These are phyloP conservation scores for Tulasnella sp. DNA, from an alignment of 768 basidiomycete species.

Conservation along the genomic window DNA sequence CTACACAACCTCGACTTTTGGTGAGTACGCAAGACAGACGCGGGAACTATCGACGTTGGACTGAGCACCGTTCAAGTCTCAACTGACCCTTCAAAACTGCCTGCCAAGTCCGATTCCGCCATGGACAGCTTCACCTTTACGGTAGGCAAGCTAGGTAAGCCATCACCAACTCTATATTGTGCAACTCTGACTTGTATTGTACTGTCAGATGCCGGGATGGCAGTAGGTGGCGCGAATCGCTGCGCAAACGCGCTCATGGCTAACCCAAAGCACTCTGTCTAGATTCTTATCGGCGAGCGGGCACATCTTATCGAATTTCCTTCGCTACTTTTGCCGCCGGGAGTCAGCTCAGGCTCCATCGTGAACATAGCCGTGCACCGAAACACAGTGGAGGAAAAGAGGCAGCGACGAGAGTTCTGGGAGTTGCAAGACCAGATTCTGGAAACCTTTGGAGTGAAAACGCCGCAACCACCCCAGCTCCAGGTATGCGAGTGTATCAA, in stretches of 20 bases:
- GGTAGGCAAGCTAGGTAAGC: constrained; percentile 86
- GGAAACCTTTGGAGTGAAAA: constrained; percentile 51
- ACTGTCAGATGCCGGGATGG: constrained; percentile 77
- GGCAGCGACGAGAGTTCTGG: constrained; percentile 75
- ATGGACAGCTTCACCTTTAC: constrained; percentile 61
- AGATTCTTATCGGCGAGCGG: constrained; percentile 88
- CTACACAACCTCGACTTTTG: no score
- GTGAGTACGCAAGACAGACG: no score
- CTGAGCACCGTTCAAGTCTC: no score
- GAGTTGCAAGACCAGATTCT: constrained; percentile 71
- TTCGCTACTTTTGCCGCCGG: constrained; percentile 85
- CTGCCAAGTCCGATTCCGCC: no score
- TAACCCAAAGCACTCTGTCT: constrained; percentile 7
- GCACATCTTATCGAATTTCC: constrained; percentile 98
- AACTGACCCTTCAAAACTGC: no score
- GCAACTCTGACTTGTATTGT: neutral
- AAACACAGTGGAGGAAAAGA: constrained; percentile 72
- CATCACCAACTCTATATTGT: neutral
- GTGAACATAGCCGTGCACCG: constrained; percentile 93
- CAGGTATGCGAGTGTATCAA: constrained; percentile 36
- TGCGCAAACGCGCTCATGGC: no score
- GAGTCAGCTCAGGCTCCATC: constrained; percentile 86
- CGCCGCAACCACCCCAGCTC: constrained; percentile 64
- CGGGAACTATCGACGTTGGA: no score
- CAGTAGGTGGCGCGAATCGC: constrained; percentile 39